Evolutionary conservation across 306 rosid genomes (phyloP), one percentile per base, ranked within the genome.

Genomic region (Begonia loranthoides): DNA sequence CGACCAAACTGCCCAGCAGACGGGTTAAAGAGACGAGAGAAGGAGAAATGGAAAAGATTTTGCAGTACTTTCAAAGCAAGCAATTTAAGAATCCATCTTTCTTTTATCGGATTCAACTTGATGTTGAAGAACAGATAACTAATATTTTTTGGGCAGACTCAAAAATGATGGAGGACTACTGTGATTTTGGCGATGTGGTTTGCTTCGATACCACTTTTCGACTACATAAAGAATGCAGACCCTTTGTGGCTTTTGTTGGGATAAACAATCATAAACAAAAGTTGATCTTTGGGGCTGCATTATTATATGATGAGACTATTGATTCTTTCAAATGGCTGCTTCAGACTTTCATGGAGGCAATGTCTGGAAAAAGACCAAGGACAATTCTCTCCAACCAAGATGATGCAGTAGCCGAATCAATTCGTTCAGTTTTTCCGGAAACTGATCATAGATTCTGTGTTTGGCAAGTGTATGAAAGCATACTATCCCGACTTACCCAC

Each of bases 381-480:
- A 77, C 88, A 33, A 63, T 80, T 47, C 66, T 77, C 49, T 68
- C 70, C 50, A 72, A 71, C 71, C 77, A 51, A 56, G 71, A 80
- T 61, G 77, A 51, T 15, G 49, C 21, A 41, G 49, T 70, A 39
- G 58, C 77, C 17, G 73, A 68, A 65, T 76, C 79, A 59, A 45
- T 77, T 15, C 45, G 60, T 58, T 55, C 54, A 48, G 38, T 59
- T 15, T 66, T 52, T 10, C 70, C 59, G 15, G 63, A 67, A 57
- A 57, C 77, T 39, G 55, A 52, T 49, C 78, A 72, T 55, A 74
- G 72, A 55, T 53, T 63, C 41, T 74, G 81, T 50, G 65, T 38
- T 11, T 80, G 84, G 84, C 88, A 77, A 52, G 62, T 74, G 10
- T 80, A 74, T 63, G 81, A 77, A 66, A 72, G 66, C 59, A 72